These are phyloP conservation scores for Neoboletus subvelutipes DNA, from an alignment of 768 basidiomycete genomes.

Conservation along the genomic window DNA sequence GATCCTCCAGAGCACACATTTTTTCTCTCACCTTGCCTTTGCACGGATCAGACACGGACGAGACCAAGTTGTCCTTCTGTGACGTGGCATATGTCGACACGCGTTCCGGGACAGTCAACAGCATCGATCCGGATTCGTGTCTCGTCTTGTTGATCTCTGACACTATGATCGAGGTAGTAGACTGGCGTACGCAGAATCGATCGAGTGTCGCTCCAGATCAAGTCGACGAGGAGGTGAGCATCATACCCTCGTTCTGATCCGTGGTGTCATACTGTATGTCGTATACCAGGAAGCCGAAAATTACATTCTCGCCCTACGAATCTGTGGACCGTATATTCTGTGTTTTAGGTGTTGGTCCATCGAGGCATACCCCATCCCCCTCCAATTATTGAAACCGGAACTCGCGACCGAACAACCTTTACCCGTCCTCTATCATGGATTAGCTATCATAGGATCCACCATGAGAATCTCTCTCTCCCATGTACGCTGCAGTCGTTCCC, in stretches of 20 bases:
- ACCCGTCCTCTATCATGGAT: slow-evolving; percentile 18
- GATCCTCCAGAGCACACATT: slow-evolving; percentile 12
- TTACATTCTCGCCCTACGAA: slow-evolving; percentile 38
- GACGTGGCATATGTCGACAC: slow-evolving; percentile 8
- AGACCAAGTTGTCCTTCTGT: slow-evolving; percentile 1
- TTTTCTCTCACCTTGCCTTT: slow-evolving; percentile 6
- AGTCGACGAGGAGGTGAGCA: slow-evolving; percentile 30
- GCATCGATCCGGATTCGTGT: slow-evolving; percentile 33
- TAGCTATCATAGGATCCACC: slow-evolving; percentile 35
- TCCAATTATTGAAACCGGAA: slow-evolving; percentile 4
- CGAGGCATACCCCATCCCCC: slow-evolving; percentile 36
- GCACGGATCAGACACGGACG: background rate
- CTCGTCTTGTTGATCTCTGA: slow-evolving; percentile 33
- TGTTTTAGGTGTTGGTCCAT: slow-evolving; percentile 49
- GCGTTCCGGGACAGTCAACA: slow-evolving; percentile 16
- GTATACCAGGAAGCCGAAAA: slow-evolving; percentile 29
- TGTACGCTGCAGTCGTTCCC: slow-evolving; percentile 26
- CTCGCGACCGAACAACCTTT: background rate
- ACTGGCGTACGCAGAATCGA: slow-evolving; percentile 32
- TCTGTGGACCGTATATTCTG: slow-evolving; percentile 49
- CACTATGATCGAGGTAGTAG: slow-evolving; percentile 34
- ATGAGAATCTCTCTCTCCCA: slow-evolving; percentile 35
- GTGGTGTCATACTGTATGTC: background rate
- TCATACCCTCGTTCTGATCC: background rate
- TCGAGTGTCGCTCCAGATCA: slow-evolving; percentile 18